Percentiles rank a stretch among this genome's conserved stretches.
Conservation (phyloP, 495 filamentous ascomycete species). For the Trichoderma virens region DNA sequence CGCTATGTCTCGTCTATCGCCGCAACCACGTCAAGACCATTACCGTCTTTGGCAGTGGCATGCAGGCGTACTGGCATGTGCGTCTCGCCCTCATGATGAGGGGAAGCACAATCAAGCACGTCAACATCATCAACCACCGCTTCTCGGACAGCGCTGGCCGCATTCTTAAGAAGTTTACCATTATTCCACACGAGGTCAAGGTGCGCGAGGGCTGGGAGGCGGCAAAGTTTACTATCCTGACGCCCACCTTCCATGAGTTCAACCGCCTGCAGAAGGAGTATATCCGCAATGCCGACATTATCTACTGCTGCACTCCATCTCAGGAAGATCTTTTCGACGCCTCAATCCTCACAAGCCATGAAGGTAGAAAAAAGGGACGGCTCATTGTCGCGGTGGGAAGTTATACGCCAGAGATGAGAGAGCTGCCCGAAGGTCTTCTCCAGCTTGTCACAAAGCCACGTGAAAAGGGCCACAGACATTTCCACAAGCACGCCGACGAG, state of each 20-base stretch:
- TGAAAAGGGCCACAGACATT: conserved; percentile 43
- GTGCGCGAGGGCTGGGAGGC: conserved; percentile 47
- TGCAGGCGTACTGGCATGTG: conserved; percentile 91
- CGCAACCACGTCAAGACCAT: conserved; percentile 63
- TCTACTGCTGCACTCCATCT: conserved; percentile 62
- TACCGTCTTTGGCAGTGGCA: conserved; percentile 81
- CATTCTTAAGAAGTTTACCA: conserved; percentile 52
- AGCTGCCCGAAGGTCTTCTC: conserved; percentile 71
- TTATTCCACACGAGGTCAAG: conserved; percentile 37
- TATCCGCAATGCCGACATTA: conserved; percentile 60
- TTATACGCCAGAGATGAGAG: conserved; percentile 79
- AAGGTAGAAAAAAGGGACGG: conserved; percentile 67
- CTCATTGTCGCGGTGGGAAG: conserved; percentile 74
- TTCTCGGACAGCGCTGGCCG: conserved; percentile 49
- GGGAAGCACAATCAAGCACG: conserved; percentile 60
- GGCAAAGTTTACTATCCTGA: conserved; percentile 63
- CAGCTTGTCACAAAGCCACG: conserved; percentile 53
- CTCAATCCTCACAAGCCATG: conserved; percentile 51
- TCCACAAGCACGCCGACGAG: conserved; percentile 61
- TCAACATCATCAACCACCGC: conserved; percentile 68
- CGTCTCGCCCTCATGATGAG: conserved; percentile 71
- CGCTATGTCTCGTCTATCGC: conserved; percentile 63
- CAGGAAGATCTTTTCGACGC: conserved; percentile 44
- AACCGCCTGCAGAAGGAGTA: conserved; percentile 55
- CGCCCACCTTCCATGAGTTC: conserved; percentile 65